Base-by-base conservation (phyloP, 2,329 filamentous ascomycete genomes). In the Grosmannia huntii region DNA sequence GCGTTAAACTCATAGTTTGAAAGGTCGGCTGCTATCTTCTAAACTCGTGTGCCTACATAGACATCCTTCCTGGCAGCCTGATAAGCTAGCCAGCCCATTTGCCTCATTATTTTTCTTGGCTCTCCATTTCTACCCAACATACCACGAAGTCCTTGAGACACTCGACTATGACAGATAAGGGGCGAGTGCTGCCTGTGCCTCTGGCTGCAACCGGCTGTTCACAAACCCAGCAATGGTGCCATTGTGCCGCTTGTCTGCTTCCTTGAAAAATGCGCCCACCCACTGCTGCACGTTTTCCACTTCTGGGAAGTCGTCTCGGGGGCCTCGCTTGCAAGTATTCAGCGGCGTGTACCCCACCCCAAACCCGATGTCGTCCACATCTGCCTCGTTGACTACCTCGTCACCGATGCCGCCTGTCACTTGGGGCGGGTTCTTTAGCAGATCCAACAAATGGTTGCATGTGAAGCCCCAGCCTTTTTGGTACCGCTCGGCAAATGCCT, bases 361-460 rank as follows among this genome's bases (percentile, higher is more conserved):
- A 67, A 99, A 99, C 31, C 89, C 86, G 64, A 96, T 84, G 69
- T 99, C 94, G 66, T 99, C 94, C 28, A 96, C 88, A 66, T 97
- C 92, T 3, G 90, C 85, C 68, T 97, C 94, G 12, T 84, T 82
- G 62, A 95, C 85, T 55, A 89, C 75, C 64, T 95, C 90, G 62
- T 89, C 85, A 59, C 86, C 85, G 41, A 79, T 74, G 1, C 85
- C 81, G 19, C 76, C 73, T 7, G 80, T 74, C 5, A 92, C 81
- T 41, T 75, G 73, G 2, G 92, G 91, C 28, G 92, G 89, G 71
- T 96, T 95, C 68, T 92, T 86, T 9, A 99, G 79, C 16, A 97
- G 79, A 65, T 92, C 90, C 49, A 99, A 80, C 60, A 99, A 78
- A n/a, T 87, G 85, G 68, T 92, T 88, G 68, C 89, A 94, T 3